Evolutionary conservation across 139 green algal genomes (phyloP).

Genomic region (Micromonas commoda): DNA sequence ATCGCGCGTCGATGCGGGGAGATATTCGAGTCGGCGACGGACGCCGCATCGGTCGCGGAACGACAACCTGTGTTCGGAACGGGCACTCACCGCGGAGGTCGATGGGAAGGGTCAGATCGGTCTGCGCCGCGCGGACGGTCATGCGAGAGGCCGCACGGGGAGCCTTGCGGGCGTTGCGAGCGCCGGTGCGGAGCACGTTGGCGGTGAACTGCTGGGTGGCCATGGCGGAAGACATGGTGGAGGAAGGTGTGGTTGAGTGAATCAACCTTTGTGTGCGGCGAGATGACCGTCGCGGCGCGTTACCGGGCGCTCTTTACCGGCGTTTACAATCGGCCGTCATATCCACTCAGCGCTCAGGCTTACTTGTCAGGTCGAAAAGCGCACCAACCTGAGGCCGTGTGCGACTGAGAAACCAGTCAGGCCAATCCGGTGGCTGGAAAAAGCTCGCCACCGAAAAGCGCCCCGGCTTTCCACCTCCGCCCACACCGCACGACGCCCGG

Average conservation of each 20-base stretch:
- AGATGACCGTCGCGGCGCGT: background rate
- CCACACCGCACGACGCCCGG: too few relatives aligned
- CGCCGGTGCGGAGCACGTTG: background rate
- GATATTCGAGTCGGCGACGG: background rate
- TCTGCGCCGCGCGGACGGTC: background rate
- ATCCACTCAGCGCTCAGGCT: background rate
- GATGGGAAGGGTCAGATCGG: constrained; percentile 12
- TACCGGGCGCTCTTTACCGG: background rate
- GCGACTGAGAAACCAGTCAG: too few relatives aligned
- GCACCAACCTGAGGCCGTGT: too few relatives aligned
- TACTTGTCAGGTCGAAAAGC: too few relatives aligned
- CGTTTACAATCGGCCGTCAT: too few relatives aligned
- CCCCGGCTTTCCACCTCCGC: too few relatives aligned
- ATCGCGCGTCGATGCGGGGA: too few relatives aligned
- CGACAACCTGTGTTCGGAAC: background rate
- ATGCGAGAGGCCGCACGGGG: background rate
- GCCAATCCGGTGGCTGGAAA: too few relatives aligned
- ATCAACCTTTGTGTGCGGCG: background rate
- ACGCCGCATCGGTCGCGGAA: background rate
- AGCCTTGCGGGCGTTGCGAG: too few relatives aligned
- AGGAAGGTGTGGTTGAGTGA: background rate
- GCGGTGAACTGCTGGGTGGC: background rate
- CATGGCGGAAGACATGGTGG: background rate
- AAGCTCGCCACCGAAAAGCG: too few relatives aligned
- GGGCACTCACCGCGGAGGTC: constrained; percentile 6